Conservation (phyloP, 768 basidiomycete species). For the Boletus bicolor region DNA sequence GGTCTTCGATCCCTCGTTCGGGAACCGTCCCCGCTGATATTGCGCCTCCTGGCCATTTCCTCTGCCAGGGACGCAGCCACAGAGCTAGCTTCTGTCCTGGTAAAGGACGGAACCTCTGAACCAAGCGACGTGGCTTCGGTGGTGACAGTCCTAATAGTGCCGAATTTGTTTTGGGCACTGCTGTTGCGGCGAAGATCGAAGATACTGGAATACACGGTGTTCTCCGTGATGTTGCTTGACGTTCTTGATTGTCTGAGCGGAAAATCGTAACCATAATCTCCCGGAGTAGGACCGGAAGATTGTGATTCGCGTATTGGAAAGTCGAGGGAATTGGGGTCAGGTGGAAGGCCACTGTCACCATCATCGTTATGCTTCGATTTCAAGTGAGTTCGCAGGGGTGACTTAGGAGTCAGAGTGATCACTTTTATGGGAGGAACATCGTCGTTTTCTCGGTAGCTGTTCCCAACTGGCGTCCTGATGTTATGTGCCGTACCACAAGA, state of each 20-base stretch:
- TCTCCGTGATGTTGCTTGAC: constrained; percentile 59
- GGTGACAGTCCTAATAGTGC: constrained; percentile 77
- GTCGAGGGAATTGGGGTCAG: constrained; percentile 25
- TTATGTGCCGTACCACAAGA: constrained; percentile 33
- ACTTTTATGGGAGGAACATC: constrained; percentile 37
- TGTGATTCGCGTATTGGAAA: constrained; percentile 36
- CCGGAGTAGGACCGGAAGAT: constrained; percentile 30
- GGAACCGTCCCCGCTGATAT: constrained; percentile 21
- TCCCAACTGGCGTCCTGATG: constrained; percentile 13
- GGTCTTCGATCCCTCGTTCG: constrained; percentile 54
- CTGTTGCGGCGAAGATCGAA: constrained; percentile 49
- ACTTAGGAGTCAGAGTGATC: constrained; percentile 41
- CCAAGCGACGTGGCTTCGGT: constrained; percentile 72
- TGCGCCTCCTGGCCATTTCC: constrained; percentile 38
- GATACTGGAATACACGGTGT: constrained; percentile 56
- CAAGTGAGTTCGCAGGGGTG: constrained; percentile 48
- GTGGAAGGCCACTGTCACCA: constrained; percentile 4
- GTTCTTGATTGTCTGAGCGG: constrained; percentile 60
- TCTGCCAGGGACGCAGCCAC: constrained; percentile 51
- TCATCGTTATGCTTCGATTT: constrained; percentile 16
- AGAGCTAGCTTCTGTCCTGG: constrained; percentile 59
- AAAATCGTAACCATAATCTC: constrained; percentile 33
- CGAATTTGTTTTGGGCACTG: constrained; percentile 57
- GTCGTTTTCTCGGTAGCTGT: constrained; percentile 33
- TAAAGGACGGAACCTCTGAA: constrained; percentile 61